phyloP scores from a whole-genome alignment of 1,284 basidiomycete species.

The Rhodotorula glutinis region DNA sequence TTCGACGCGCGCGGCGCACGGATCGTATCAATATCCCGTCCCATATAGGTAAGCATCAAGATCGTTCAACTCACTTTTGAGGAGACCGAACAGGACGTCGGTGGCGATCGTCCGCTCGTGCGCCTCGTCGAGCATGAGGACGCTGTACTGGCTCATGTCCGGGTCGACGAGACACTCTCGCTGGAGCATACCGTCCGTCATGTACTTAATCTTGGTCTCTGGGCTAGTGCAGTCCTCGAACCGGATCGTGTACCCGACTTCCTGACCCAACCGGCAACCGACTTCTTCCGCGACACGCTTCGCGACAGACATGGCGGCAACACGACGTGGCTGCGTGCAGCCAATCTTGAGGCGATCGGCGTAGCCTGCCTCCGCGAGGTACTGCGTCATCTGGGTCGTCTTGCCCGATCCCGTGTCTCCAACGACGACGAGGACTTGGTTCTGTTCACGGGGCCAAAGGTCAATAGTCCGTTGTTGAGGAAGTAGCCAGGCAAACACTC shows the following conservation, averaged over 20 bases:
- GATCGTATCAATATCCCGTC: constrained; percentile 24
- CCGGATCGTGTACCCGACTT: constrained; percentile 97
- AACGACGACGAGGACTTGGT: constrained; percentile 90
- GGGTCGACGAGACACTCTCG: constrained; percentile 95
- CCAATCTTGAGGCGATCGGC: constrained; percentile 86
- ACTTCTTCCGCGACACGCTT: constrained; percentile 98
- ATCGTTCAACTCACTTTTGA: constrained; percentile 80
- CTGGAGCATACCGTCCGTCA: constrained; percentile 99
- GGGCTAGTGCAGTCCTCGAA: constrained; percentile 98
- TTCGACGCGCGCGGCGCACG: constrained; percentile 1
- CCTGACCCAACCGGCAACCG: constrained; percentile 90
- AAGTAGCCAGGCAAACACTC: constrained; percentile 48
- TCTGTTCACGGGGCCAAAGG: constrained; percentile 54
- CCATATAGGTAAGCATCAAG: neutral
- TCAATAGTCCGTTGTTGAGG: neutral
- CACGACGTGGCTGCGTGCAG: constrained; percentile 96
- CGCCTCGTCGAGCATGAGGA: constrained; percentile 97
- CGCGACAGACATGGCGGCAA: constrained; percentile 98
- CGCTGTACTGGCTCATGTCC: constrained; percentile 84
- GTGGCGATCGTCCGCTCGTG: constrained; percentile 98
- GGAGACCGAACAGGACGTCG: constrained; percentile 91
- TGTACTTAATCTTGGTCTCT: constrained; percentile 98
- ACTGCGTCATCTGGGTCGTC: constrained; percentile 92
- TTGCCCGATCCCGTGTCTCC: constrained; percentile 93
- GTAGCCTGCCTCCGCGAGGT: constrained; percentile 82